A percentile compares a stretch with the other conserved stretches of the same genome.
Evolutionary conservation across 140 eudicot genomes (phyloP).

Genomic region (Stevia rebaudiana): DNA sequence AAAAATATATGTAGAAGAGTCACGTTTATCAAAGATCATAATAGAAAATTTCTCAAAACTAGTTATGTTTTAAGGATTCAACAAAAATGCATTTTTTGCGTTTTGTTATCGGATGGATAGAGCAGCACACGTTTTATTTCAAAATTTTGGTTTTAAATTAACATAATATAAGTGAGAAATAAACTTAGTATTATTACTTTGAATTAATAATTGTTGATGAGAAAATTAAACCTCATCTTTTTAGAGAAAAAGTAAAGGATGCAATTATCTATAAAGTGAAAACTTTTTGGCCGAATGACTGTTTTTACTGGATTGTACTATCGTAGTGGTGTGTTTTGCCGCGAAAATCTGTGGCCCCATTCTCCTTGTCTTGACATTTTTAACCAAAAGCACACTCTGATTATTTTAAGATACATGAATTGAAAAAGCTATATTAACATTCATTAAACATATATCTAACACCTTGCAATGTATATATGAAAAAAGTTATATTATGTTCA

Average conservation of each 20-base stretch:
- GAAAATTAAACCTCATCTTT: too few relatives aligned
- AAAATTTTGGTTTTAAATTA: not conserved
- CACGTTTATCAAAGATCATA: too few relatives aligned
- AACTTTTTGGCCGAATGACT: not conserved
- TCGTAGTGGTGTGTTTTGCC: constrained; percentile 9
- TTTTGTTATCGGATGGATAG: not conserved
- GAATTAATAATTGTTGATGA: not conserved
- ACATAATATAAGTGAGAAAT: not conserved
- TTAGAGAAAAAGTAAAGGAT: not conserved
- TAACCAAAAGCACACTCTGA: not conserved
- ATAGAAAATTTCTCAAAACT: not conserved
- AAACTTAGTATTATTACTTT: not conserved
- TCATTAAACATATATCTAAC: not conserved
- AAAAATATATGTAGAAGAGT: too few relatives aligned
- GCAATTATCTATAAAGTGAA: constrained; percentile 10
- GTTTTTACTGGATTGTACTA: constrained; percentile 4
- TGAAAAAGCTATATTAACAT: not conserved
- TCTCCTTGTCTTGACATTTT: constrained; percentile 22
- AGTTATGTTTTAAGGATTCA: too few relatives aligned
- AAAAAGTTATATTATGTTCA: too few relatives aligned
- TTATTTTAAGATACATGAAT: not conserved
- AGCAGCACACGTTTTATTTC: not conserved
- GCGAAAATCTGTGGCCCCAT: constrained; percentile 25
- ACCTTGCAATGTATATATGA: not conserved
- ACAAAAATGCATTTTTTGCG: not conserved